phyloP scores from a whole-genome alignment of 306 rosid genomes.

The Malus asiatica region DNA sequence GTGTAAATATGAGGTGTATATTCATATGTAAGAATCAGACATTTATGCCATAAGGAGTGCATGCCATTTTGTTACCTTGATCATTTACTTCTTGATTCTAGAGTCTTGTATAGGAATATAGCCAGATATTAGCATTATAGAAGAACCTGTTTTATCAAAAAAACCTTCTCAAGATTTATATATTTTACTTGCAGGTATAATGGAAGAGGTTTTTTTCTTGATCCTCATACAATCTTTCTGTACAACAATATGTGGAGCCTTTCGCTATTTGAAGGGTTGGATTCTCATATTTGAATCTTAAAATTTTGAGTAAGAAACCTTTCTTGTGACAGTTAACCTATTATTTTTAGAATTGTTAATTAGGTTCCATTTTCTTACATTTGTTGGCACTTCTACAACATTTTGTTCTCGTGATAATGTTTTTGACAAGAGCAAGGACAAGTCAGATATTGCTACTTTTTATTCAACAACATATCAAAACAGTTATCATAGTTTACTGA shows the following conservation, averaged over 20 bases:
- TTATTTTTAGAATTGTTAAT: constrained; percentile 11
- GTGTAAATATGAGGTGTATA: no score
- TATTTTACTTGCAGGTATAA: constrained; percentile 58
- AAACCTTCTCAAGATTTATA: constrained; percentile 16
- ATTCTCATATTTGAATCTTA: constrained; percentile 21
- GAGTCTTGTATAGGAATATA: no score
- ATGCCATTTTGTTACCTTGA: no score
- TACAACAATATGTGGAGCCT: constrained; percentile 55
- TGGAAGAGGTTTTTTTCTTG: constrained; percentile 92
- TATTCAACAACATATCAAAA: constrained; percentile 61
- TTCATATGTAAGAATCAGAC: no score
- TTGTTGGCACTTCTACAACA: constrained; percentile 41
- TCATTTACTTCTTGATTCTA: no score
- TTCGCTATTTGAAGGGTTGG: constrained; percentile 65
- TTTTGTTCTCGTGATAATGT: constrained; percentile 61
- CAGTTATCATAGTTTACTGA: constrained; percentile 43
- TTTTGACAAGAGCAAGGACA: constrained; percentile 60
- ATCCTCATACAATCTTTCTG: constrained; percentile 80
- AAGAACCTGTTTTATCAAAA: not conserved
- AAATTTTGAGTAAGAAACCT: constrained; percentile 35
- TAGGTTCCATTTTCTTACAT: constrained; percentile 19
- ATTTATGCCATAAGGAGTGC: no score
- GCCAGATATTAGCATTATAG: no score
- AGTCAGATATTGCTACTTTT: constrained; percentile 55
- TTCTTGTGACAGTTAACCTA: not conserved